Base-by-base conservation (phyloP, 495 filamentous ascomycete genomes). In the Penicillium lagena region DNA sequence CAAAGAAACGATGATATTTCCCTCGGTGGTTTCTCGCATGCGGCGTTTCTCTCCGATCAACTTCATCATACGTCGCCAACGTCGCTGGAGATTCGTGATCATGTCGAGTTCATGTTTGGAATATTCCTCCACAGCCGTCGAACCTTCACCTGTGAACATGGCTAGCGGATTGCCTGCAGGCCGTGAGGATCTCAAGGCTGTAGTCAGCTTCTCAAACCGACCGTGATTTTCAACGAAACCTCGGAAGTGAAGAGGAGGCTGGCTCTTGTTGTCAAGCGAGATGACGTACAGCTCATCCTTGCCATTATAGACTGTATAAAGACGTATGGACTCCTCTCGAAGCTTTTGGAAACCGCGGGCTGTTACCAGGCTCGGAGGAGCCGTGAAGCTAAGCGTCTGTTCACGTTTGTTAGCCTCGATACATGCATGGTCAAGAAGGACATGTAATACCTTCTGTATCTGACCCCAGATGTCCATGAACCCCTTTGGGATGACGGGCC, bases 211-310 rank as follows among this genome's bases (percentile, higher is more conserved):
- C n/a, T 12, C 11, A 11, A 40, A 46, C 22, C 11, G 32, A 10
- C 32, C 29, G 11, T 46, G 39, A n/a, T 10, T n/a, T 7, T 46
- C 28, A 13, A 32, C 28, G 14, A 49, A 43, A 9, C 14, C 15
- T 8, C 36, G 15, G 29, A 41, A 4, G 29, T 40, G 39, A 2
- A 40, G 12, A 12, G 47, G 42, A 6, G 41, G 12, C 9, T 29
- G 37, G 10, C 4, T 7, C 2, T 39, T 46, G 32, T 54, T 39
- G 9, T 50, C 39, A 7, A 54, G 39, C 10, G 39, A 12, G 33
- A 54, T 28, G 11, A 54, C 51, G 9, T 27, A 40, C 30, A 54
- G n/a, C 17, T 37, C 38, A 9, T 54, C 42, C 14, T 50, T 54
- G 9, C 40, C 29, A 22, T 52, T 44, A 45, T 52, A 48, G 3